These are phyloP conservation scores for Lachnellula occidentalis DNA, from an alignment of 2,329 filamentous ascomycete species.

Conservation along the genomic window DNA sequence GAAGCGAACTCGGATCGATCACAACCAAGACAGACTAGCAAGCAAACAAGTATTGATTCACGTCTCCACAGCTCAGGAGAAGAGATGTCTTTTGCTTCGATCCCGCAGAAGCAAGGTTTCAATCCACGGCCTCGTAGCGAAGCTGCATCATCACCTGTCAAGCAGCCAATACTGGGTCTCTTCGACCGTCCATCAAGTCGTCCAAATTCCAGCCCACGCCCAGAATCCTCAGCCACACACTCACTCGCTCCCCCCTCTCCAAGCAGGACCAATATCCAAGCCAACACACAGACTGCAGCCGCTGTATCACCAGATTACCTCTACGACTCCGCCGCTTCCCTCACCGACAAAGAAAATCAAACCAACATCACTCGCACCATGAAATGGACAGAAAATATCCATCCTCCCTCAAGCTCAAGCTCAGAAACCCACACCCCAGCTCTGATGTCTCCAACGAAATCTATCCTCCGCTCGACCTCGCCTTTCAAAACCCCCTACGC, in stretches of 20 bases:
- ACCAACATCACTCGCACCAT: constrained; percentile 9
- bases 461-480: constrained; percentile 23
- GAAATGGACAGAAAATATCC: constrained; percentile 24
- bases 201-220: not conserved
- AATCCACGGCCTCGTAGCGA: constrained; percentile 20
- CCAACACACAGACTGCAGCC: not conserved
- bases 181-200: constrained; percentile 3
- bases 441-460: constrained; percentile 26
- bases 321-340: constrained; percentile 6
- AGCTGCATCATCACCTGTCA: constrained; percentile 7
- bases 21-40: not conserved
- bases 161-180: constrained; percentile 9
- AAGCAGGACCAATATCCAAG: constrained; percentile 19
- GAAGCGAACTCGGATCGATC: not conserved
- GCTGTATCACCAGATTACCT: constrained; percentile 1
- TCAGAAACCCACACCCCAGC: constrained; percentile 5
- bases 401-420: constrained; percentile 3
- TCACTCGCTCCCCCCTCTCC: constrained; percentile 15
- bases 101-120: constrained; percentile 28
- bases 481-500: constrained; percentile 21
- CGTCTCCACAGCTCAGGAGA: not conserved
- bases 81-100: constrained; percentile 16
- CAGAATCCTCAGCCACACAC: constrained; percentile 8
- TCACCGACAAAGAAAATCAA: constrained; percentile 17
- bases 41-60: not conserved